Conservation (phyloP, 2,329 filamentous ascomycete genomes). For the Lecanoromycetidae sp. region DNA sequence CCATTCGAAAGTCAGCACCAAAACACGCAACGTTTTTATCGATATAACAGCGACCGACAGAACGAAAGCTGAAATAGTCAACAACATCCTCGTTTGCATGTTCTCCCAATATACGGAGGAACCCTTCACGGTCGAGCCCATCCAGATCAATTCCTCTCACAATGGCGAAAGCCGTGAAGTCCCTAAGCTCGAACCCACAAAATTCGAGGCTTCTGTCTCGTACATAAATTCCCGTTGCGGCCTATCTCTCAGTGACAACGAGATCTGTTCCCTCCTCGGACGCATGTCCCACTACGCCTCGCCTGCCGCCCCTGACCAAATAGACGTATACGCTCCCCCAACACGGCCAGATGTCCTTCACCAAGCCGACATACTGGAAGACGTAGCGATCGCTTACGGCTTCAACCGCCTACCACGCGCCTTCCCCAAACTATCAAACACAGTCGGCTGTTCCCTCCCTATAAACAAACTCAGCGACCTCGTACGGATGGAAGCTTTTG, state of each 20-base stretch:
- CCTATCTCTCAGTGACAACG: conserved; percentile 58
- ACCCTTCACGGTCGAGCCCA: conserved; percentile 83
- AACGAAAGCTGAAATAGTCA: conserved; percentile 92
- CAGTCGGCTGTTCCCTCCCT: conserved; percentile 71
- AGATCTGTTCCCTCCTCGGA: conserved; percentile 66
- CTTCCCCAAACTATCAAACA: conserved; percentile 74
- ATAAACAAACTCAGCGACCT: conserved; percentile 96
- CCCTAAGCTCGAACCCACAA: conserved; percentile 65
- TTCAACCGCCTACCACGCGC: conserved; percentile 90
- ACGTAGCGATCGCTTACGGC: conserved; percentile 89
- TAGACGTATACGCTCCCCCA: conserved; percentile 73
- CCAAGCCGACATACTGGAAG: conserved; percentile 97
- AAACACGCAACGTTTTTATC: conserved; percentile 91
- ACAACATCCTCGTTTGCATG: conserved; percentile 93
- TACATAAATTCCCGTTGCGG: conserved; percentile 94
- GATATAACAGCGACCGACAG: conserved; percentile 93
- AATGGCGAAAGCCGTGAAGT: conserved; percentile 72
- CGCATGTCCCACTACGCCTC: conserved; percentile 88
- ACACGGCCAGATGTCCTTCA: conserved; percentile 92
- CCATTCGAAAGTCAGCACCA: conserved; percentile 85
- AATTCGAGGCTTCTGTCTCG: conserved; percentile 70
- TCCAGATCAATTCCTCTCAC: conserved; percentile 85
- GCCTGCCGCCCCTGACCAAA: conserved; percentile 51
- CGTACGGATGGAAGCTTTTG: conserved; percentile 73
- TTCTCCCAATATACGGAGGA: conserved; percentile 86